phyloP scores from a whole-genome alignment of 345 rosid genomes.

The Odontarrhena argentea region DNA sequence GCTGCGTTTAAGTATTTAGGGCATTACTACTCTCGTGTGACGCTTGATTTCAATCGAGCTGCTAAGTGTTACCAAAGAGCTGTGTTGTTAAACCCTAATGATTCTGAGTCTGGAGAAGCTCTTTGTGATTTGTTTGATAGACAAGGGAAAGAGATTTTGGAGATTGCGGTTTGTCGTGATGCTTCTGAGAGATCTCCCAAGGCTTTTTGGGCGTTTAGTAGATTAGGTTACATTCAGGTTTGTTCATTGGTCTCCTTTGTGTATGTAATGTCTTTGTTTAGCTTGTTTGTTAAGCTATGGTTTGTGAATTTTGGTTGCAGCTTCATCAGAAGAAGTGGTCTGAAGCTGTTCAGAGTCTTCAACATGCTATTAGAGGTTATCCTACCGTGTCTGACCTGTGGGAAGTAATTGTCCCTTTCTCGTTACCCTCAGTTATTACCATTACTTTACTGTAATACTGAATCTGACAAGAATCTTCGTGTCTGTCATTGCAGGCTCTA shows the following conservation, averaged over 20 bases:
- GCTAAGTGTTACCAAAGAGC: constrained; percentile 93
- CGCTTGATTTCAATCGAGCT: constrained; percentile 66
- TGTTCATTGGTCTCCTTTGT: not conserved
- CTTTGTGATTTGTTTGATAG: constrained; percentile 75
- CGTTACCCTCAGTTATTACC: not conserved
- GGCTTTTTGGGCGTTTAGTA: constrained; percentile 92
- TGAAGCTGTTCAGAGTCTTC: constrained; percentile 88
- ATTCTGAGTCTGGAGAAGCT: constrained; percentile 77
- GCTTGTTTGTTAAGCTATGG: not conserved
- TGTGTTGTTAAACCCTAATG: constrained; percentile 61
- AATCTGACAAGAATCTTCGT: constrained; percentile 18
- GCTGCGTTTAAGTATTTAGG: constrained; percentile 78
- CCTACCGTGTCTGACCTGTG: constrained; percentile 78
- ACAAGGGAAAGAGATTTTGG: constrained; percentile 73
- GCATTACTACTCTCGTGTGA: constrained; percentile 57
- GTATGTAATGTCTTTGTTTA: not conserved
- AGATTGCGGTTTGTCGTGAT: constrained; percentile 68
- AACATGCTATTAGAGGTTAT: constrained; percentile 92
- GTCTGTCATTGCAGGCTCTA: constrained; percentile 60
- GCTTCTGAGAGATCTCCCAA: constrained; percentile 82
- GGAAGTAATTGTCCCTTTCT: constrained; percentile 62
- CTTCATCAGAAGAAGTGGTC: constrained; percentile 77
- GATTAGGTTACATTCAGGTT: constrained; percentile 84
- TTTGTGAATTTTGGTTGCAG: constrained; percentile 26
- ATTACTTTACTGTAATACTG: not conserved